A percentile compares a stretch with the other conserved stretches of the same genome.
These are phyloP conservation scores for Tripterygium wilfordii DNA, from an alignment of 177 flowering plant species.

Conservation along the genomic window DNA sequence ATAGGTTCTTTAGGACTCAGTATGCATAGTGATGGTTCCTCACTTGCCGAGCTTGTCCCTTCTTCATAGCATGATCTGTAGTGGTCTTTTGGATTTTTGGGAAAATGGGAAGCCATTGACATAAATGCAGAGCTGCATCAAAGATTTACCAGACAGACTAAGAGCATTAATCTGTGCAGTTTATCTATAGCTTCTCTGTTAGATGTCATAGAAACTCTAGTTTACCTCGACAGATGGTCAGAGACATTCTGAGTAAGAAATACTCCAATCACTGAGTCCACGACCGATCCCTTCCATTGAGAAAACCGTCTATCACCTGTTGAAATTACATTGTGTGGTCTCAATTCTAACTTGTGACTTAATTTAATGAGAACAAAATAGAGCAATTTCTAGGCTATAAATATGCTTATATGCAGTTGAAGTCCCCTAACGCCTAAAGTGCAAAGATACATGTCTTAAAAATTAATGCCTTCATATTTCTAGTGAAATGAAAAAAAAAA, in stretches of 20 bases:
- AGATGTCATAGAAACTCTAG: not conserved
- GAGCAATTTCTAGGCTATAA: no score
- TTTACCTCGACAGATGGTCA: conserved; percentile 68
- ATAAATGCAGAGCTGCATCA: conserved; percentile 70
- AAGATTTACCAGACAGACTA: not conserved
- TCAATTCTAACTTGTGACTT: not conserved
- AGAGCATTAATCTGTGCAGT: not conserved
- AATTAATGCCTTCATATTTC: no score
- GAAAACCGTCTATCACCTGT: conserved; percentile 69
- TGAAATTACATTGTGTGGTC: not conserved
- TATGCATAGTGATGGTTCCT: conserved; percentile 25
- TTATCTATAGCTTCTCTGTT: not conserved
- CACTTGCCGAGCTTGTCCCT: conserved; percentile 7
- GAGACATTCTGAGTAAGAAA: conserved; percentile 74
- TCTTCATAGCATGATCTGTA: conserved; percentile 12
- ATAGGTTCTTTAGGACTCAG: conserved; percentile 25
- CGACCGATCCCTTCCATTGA: conserved; percentile 72
- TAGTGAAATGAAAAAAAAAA: no score
- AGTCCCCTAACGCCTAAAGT: no score
- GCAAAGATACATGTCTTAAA: no score
- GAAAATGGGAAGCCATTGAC: conserved; percentile 56
- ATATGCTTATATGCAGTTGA: no score
- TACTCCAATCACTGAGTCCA: conserved; percentile 70
- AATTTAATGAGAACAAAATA: no score
- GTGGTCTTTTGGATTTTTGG: conserved; percentile 19